These are phyloP conservation scores for Torulaspora franciscae DNA, from an alignment of 805 yeast genomes.

Conservation along the genomic window DNA sequence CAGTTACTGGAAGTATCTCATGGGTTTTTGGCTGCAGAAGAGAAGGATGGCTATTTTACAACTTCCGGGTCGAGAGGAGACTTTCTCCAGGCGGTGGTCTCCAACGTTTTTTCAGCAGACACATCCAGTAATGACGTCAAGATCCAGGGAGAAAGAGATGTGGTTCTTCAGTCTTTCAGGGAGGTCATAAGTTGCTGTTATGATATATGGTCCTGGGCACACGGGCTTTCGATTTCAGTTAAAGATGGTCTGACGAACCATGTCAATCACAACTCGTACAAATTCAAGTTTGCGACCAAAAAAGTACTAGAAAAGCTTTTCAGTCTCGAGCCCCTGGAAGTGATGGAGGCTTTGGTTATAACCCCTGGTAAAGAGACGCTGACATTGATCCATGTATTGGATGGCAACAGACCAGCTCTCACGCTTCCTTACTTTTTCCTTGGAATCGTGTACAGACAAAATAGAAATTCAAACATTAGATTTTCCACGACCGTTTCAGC, in stretches of 20 bases:
- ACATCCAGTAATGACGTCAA: conserved; percentile 40
- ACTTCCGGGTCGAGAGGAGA: conserved; percentile 23
- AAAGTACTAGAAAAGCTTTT: conserved; percentile 60
- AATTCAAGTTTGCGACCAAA: conserved; percentile 65
- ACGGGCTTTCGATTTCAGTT: conserved; percentile 12
- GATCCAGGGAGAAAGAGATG: conserved; percentile 41
- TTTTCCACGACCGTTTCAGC: conserved; percentile 22
- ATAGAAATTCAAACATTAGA: conserved; percentile 19
- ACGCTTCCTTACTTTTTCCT: conserved; percentile 66
- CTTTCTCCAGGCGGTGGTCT: conserved; percentile 34
- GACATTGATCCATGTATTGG: conserved; percentile 57
- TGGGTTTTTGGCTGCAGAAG: conserved; percentile 43
- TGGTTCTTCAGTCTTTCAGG: conserved; percentile 59
- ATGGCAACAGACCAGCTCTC: conserved; percentile 73
- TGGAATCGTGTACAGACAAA: conserved; percentile 28
- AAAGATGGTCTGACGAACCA: conserved; percentile 15
- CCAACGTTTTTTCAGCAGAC: conserved; percentile 35
- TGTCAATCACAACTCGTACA: conserved; percentile 45
- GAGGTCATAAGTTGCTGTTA: conserved; percentile 52
- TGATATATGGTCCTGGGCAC: conserved; percentile 63
- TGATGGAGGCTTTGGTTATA: conserved; percentile 58
- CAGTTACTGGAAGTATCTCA: conserved; percentile 58
- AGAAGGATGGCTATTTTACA: conserved; percentile 24
- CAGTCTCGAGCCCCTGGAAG: conserved; percentile 65
- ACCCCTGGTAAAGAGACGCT: conserved; percentile 27